phyloP scores from a whole-genome alignment of 495 filamentous ascomycete genomes.

The Mycothermus thermophilus region DNA sequence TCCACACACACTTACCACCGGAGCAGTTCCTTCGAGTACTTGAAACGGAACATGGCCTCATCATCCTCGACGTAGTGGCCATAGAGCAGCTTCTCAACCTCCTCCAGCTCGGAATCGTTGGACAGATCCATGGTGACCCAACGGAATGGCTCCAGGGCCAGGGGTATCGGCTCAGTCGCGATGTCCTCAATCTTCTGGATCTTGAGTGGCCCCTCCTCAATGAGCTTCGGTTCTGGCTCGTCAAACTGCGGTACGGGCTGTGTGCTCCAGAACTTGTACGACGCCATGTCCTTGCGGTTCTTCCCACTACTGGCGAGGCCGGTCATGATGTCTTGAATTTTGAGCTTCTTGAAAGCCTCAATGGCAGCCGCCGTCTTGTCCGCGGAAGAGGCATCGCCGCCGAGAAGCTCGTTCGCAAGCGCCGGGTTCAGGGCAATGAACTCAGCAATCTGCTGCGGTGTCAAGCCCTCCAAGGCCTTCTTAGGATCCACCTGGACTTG shows the following conservation, averaged over 20 bases:
- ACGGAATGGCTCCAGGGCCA: conserved; percentile 65
- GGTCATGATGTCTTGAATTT: conserved; percentile 66
- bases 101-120: conserved; percentile 44
- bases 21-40: conserved; percentile 77
- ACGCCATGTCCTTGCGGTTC: conserved; percentile 88
- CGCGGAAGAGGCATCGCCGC: conserved; percentile 12
- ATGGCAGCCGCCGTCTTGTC: conserved; percentile 27
- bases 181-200: conserved; percentile 61
- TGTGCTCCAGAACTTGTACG: conserved; percentile 96
- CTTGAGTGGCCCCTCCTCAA: conserved; percentile 42
- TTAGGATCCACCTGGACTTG: conserved; percentile 15
- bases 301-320: conserved; percentile 62
- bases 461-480: conserved; percentile 33
- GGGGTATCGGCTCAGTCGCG: conserved; percentile 47
- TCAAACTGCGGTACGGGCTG: conserved; percentile 85
- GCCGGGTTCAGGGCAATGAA: conserved; percentile 49
- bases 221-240: conserved; percentile 25
- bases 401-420: conserved; percentile 39
- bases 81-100: conserved; percentile 77
- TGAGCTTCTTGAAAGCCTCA: conserved; percentile 57
- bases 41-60: conserved; percentile 93
- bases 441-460: conserved; percentile 34
- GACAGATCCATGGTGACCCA: conserved; percentile 87
- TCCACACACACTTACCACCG: conserved; percentile 68
- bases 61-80: conserved; percentile 95